Conservation (phyloP, 106 monocot genomes). For the Apostasia shenzhenica region DNA sequence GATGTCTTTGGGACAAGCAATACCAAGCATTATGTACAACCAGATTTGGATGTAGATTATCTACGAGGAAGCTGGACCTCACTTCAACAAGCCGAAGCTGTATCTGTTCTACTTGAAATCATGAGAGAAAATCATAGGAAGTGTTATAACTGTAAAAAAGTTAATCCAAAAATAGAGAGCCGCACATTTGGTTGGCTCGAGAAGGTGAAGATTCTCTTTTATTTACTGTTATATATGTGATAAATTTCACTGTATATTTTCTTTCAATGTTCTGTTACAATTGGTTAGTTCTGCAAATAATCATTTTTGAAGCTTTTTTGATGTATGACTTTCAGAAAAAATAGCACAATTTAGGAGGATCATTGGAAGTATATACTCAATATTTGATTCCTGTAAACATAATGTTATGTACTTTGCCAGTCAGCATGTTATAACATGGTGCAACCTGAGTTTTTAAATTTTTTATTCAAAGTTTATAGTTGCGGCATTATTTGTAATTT, state of each 20-base stretch:
- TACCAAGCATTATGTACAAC: slow-evolving; percentile 3
- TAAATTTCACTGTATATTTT: too few relatives aligned
- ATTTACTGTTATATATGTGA: neutral
- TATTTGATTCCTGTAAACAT: neutral
- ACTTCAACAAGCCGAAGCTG: slow-evolving; percentile 62
- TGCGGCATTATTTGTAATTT: too few relatives aligned
- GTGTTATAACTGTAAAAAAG: slow-evolving; percentile 50
- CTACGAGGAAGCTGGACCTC: slow-evolving; percentile 46
- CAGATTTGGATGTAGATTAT: slow-evolving; percentile 14
- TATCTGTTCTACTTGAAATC: slow-evolving; percentile 32
- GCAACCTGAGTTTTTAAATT: too few relatives aligned
- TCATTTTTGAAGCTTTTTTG: too few relatives aligned
- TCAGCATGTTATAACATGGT: too few relatives aligned
- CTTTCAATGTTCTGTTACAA: too few relatives aligned
- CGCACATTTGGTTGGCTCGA: slow-evolving; percentile 68
- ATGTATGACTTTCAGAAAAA: too few relatives aligned
- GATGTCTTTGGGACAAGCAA: slow-evolving; percentile 10
- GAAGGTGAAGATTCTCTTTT: slow-evolving; percentile 34
- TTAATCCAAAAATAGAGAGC: slow-evolving; percentile 46
- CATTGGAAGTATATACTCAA: too few relatives aligned
- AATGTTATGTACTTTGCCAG: neutral
- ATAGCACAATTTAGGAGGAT: too few relatives aligned
- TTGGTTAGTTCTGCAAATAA: too few relatives aligned
- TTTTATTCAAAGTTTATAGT: too few relatives aligned
- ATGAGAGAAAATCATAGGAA: slow-evolving; percentile 38